A percentile compares a stretch with the other conserved stretches of the same genome.
These are phyloP conservation scores for Phylloporus arenicola DNA, from an alignment of 768 basidiomycete genomes.

Conservation along the genomic window DNA sequence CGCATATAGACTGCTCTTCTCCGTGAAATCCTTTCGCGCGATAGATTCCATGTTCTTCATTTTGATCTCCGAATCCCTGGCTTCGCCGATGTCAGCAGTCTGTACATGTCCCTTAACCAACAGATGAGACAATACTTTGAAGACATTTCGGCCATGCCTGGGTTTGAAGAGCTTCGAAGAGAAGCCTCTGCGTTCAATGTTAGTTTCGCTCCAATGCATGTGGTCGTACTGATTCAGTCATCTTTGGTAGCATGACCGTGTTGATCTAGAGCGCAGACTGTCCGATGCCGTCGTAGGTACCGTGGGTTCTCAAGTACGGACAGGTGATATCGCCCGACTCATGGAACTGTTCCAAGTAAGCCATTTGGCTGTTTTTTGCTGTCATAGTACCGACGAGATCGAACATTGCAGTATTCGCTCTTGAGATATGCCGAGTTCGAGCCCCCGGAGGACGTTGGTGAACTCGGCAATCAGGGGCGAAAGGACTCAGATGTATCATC, in stretches of 20 bases:
- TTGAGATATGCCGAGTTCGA: slow-evolving; percentile 70
- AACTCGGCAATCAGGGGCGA: slow-evolving; percentile 19
- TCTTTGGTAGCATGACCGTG: slow-evolving; percentile 62
- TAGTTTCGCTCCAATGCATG: not conserved
- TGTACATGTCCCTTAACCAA: slow-evolving; percentile 70
- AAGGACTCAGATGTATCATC: slow-evolving; percentile 34
- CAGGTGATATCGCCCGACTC: slow-evolving; percentile 74
- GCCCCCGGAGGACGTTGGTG: slow-evolving; percentile 30
- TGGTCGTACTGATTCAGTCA: slow-evolving; percentile 1
- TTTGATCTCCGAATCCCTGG: slow-evolving; percentile 82
- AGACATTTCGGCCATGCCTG: slow-evolving; percentile 52
- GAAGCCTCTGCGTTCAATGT: slow-evolving; percentile 81
- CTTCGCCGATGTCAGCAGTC: slow-evolving; percentile 73
- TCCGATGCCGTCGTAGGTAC: slow-evolving; percentile 39
- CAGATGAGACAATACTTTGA: slow-evolving; percentile 83
- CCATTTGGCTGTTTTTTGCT: not conserved
- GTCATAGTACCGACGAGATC: not conserved
- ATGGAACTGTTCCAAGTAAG: slow-evolving; percentile 80
- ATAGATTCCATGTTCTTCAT: slow-evolving; percentile 72
- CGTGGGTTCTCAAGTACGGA: slow-evolving; percentile 51
- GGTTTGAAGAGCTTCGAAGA: slow-evolving; percentile 67
- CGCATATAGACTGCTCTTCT: slow-evolving; percentile 62
- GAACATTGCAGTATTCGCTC: slow-evolving; percentile 49
- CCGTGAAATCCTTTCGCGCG: slow-evolving; percentile 65
- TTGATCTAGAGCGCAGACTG: slow-evolving; percentile 61